A percentile compares a stretch with the other conserved stretches of the same genome.
These are phyloP conservation scores for Candida multigemmis DNA, from an alignment of 805 yeast genomes.

Conservation along the genomic window DNA sequence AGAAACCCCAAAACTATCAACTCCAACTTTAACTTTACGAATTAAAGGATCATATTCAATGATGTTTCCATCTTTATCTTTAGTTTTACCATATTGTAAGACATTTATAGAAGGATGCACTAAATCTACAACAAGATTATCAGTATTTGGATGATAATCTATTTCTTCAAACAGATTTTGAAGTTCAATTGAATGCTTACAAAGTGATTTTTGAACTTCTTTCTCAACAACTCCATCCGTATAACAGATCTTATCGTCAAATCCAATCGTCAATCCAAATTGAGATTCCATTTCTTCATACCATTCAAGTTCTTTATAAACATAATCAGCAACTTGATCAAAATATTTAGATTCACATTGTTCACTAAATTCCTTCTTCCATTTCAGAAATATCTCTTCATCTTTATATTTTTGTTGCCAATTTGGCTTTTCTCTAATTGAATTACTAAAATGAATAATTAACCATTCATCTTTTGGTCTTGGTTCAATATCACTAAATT, in stretches of 20 bases:
- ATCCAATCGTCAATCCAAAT: conserved; percentile 8
- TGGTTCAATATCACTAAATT: conserved; percentile 6
- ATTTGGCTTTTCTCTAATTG: conserved; percentile 9
- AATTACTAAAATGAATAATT: conserved; percentile 8
- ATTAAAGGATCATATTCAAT: conserved; percentile 5
- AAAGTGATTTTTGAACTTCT: conserved; percentile 5
- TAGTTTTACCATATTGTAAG: conserved; percentile 17
- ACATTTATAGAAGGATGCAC: conserved; percentile 35
- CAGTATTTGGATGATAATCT: conserved; percentile 30
- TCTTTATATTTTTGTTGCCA: conserved; percentile 11
- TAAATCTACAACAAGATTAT: conserved; percentile 26
- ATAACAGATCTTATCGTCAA: conserved; percentile 11
- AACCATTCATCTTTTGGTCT: conserved; percentile 8
- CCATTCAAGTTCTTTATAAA: conserved; percentile 20
- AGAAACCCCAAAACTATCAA: conserved; percentile 9
- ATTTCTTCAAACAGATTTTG: conserved; percentile 7
- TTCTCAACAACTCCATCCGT: conserved; percentile 10
- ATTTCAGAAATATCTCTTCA: conserved; percentile 7
- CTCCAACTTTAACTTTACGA: conserved; percentile 5
- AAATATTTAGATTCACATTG: conserved; percentile 8
- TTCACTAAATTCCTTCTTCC: conserved; percentile 9
- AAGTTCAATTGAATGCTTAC: conserved; percentile 6
- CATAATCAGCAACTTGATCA: conserved; percentile 12
- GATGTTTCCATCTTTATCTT: conserved; percentile 3
- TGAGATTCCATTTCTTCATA: conserved; percentile 8